Evolutionary conservation across 1,284 basidiomycete genomes (phyloP).

Genomic region (Gomphus sp.): DNA sequence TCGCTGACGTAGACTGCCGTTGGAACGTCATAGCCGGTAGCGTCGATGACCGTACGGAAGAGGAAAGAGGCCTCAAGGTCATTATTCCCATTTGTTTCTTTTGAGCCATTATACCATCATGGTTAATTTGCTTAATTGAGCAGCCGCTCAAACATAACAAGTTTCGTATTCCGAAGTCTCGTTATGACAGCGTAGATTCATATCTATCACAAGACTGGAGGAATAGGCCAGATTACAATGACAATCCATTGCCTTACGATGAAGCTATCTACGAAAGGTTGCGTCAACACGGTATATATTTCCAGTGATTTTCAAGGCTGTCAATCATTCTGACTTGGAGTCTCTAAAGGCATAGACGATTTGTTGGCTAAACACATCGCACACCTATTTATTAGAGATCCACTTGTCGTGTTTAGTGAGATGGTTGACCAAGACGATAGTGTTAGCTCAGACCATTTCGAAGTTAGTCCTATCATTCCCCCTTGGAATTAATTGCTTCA

Average conservation of each 20-base stretch:
- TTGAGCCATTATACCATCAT: not conserved
- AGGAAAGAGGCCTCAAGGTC: conserved; percentile 86
- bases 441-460: conserved; percentile 90
- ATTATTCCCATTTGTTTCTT: not conserved
- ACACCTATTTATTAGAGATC: conserved; percentile 97
- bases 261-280: conserved; percentile 65
- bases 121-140: not conserved
- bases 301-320: not conserved
- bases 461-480: conserved; percentile 39
- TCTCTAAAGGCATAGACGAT: conserved; percentile 69
- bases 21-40: conserved; percentile 98
- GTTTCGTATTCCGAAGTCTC: conserved; percentile 86
- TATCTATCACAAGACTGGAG: conserved; percentile 86
- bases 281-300: conserved; percentile 52
- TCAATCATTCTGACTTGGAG: not conserved
- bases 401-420: conserved; percentile 92
- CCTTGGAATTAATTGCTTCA: not conserved
- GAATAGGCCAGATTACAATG: conserved; percentile 91
- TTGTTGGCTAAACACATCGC: conserved; percentile 86
- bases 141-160: conserved; percentile 72
- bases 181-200: conserved; percentile 93
- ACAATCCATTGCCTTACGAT: conserved; percentile 78
- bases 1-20: conserved; percentile 94
- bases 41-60: conserved; percentile 93
- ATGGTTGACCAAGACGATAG: conserved; percentile 88